phyloP scores from a whole-genome alignment of 2,329 filamentous ascomycete genomes.

The Salinomyces thailandicus region DNA sequence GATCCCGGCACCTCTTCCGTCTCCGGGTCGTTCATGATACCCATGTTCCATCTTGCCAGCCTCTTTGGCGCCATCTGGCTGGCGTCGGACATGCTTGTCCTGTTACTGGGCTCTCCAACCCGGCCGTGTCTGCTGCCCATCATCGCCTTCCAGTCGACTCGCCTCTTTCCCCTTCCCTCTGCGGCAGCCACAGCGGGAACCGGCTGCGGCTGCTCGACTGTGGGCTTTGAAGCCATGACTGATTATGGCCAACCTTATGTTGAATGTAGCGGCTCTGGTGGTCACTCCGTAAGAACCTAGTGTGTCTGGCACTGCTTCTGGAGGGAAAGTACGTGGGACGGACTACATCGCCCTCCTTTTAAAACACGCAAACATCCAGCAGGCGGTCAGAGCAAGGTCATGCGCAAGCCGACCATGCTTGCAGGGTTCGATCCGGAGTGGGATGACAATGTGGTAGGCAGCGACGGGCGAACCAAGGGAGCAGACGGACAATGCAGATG shows the following conservation, averaged over 20 bases:
- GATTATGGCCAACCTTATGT: too few relatives aligned
- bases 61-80: conserved; percentile 9
- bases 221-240: conserved; percentile 1
- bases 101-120: conserved; percentile 7
- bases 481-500: neutral
- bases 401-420: neutral
- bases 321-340: too few relatives aligned
- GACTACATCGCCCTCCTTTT: too few relatives aligned
- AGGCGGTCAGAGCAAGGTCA: neutral
- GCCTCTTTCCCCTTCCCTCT: conserved; percentile 11
- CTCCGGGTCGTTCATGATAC: conserved; percentile 69
- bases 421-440: neutral
- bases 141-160: conserved; percentile 16
- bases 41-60: conserved; percentile 48
- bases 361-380: too few relatives aligned
- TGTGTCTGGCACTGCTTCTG: too few relatives aligned
- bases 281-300: too few relatives aligned
- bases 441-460: neutral
- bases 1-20: conserved; percentile 78
- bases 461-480: neutral
- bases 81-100: conserved; percentile 9
- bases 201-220: neutral
- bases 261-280: too few relatives aligned
- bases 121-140: conserved; percentile 7
- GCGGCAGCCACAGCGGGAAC: neutral